These are phyloP conservation scores for Ziziphus jujuba DNA, from an alignment of 306 rosid species.

Conservation along the genomic window DNA sequence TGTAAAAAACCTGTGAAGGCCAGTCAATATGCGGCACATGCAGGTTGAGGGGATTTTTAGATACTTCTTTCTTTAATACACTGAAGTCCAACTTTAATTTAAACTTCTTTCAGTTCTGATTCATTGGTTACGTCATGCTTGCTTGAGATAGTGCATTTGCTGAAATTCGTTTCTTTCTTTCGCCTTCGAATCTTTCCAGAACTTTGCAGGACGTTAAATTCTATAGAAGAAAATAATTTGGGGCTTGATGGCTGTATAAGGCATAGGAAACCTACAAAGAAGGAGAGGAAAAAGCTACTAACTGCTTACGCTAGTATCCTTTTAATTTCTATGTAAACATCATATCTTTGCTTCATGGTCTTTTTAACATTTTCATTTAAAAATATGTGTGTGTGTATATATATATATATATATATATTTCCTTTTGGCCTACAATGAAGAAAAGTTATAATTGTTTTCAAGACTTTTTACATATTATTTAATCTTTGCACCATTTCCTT, in stretches of 20 bases:
- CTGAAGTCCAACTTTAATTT: constrained; percentile 10
- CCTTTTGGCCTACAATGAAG: not conserved
- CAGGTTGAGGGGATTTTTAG: constrained; percentile 51
- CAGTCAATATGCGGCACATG: constrained; percentile 78
- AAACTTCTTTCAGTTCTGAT: too few relatives aligned
- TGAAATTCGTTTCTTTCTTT: constrained; percentile 23
- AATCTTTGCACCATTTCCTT: not conserved
- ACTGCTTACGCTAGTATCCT: constrained; percentile 74
- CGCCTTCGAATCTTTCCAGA: constrained; percentile 45
- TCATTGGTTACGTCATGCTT: not conserved
- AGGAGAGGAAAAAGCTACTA: constrained; percentile 68
- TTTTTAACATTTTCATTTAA: not conserved
- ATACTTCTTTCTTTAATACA: not conserved
- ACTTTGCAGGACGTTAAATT: constrained; percentile 66
- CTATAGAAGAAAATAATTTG: constrained; percentile 44
- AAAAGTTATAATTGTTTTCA: not conserved
- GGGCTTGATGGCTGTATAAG: constrained; percentile 53
- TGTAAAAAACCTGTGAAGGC: constrained; percentile 92
- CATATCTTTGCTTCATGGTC: constrained; percentile 1
- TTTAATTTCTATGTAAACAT: constrained; percentile 10
- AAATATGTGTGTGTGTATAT: too few relatives aligned
- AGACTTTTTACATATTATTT: not conserved
- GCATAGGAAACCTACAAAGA: constrained; percentile 69
- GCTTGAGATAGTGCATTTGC: constrained; percentile 28
- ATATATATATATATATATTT: too few relatives aligned